phyloP scores from a whole-genome alignment of 192 early-diverging fungal species.

The Oehlia diaphana region DNA sequence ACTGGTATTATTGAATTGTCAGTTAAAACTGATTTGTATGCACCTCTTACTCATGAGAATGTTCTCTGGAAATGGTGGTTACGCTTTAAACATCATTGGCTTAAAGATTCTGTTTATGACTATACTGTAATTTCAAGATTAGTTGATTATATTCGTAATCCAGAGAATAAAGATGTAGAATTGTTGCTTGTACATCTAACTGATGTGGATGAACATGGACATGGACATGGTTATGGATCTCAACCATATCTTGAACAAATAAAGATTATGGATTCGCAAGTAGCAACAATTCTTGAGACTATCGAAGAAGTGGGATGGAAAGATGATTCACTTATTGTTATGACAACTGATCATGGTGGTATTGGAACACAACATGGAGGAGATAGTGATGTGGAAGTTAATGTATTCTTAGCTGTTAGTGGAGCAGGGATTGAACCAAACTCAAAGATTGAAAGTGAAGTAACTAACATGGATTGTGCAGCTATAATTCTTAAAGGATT shows the following conservation, averaged over 20 bases:
- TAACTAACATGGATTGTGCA: slow-evolving; percentile 26
- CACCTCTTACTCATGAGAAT: slow-evolving; percentile 8
- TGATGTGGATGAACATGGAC: slow-evolving; percentile 17
- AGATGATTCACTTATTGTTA: slow-evolving; percentile 10
- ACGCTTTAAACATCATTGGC: background rate
- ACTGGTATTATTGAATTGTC: slow-evolving; percentile 28
- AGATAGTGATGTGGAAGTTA: slow-evolving; percentile 13
- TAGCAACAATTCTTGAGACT: slow-evolving; percentile 1
- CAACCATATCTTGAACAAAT: slow-evolving; percentile 21
- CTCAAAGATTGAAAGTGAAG: slow-evolving; percentile 8
- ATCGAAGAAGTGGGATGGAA: slow-evolving; percentile 12
- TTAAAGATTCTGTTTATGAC: slow-evolving; percentile 14
- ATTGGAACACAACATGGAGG: slow-evolving; percentile 7
- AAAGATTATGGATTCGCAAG: slow-evolving; percentile 12
- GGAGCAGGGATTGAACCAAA: slow-evolving; percentile 12
- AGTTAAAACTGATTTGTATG: background rate
- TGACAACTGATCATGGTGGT: slow-evolving; percentile 32
- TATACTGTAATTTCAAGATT: background rate
- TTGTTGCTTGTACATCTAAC: slow-evolving; percentile 25
- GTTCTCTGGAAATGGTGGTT: background rate
- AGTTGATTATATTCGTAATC: slow-evolving; percentile 2
- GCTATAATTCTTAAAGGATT: slow-evolving; percentile 16
- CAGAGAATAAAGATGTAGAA: slow-evolving; percentile 10
- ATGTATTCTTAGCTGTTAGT: slow-evolving; percentile 6
- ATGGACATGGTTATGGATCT: slow-evolving; percentile 1